Percentiles rank a stretch among this genome's conserved stretches.
These are phyloP conservation scores for Botrytis galanthina DNA, from an alignment of 2,329 filamentous ascomycete species.

Conservation along the genomic window DNA sequence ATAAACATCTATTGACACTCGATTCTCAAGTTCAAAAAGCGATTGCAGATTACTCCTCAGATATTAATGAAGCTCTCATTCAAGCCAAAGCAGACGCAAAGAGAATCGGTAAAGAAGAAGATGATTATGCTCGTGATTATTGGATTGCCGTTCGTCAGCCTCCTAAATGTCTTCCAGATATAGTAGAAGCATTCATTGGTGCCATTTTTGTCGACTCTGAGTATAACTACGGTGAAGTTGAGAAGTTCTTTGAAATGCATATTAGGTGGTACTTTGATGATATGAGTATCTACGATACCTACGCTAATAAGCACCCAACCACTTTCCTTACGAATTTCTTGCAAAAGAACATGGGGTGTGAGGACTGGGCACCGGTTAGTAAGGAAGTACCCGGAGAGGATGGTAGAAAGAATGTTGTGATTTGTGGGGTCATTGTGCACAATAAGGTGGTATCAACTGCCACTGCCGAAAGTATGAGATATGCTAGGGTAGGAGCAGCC, in stretches of 20 bases:
- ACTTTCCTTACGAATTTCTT: conserved; percentile 68
- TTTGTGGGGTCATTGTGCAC: conserved; percentile 77
- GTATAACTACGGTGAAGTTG: conserved; percentile 73
- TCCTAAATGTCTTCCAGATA: conserved; percentile 77
- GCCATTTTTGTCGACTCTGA: conserved; percentile 87
- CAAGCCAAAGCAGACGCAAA: conserved; percentile 39
- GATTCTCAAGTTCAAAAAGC: conserved; percentile 45
- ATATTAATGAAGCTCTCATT: conserved; percentile 54
- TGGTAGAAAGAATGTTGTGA: conserved; percentile 50
- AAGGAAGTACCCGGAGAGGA: conserved; percentile 44
- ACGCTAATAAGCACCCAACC: conserved; percentile 81
- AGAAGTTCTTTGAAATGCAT: conserved; percentile 72
- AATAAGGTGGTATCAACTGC: conserved; percentile 62
- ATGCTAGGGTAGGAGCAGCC: conserved; percentile 69
- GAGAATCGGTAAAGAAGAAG: conserved; percentile 38
- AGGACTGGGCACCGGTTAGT: conserved; percentile 49
- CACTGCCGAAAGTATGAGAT: conserved; percentile 61
- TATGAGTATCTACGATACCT: conserved; percentile 84
- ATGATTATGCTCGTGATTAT: conserved; percentile 58
- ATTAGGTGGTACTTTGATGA: conserved; percentile 78
- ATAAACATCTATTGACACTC: conserved; percentile 66
- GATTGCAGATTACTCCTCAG: conserved; percentile 54
- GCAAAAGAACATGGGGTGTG: conserved; percentile 63
- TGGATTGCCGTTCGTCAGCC: conserved; percentile 64
- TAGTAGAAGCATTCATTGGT: conserved; percentile 85